Conservation (phyloP, 495 filamentous ascomycete species). For the Trypethelium eluteriae region DNA sequence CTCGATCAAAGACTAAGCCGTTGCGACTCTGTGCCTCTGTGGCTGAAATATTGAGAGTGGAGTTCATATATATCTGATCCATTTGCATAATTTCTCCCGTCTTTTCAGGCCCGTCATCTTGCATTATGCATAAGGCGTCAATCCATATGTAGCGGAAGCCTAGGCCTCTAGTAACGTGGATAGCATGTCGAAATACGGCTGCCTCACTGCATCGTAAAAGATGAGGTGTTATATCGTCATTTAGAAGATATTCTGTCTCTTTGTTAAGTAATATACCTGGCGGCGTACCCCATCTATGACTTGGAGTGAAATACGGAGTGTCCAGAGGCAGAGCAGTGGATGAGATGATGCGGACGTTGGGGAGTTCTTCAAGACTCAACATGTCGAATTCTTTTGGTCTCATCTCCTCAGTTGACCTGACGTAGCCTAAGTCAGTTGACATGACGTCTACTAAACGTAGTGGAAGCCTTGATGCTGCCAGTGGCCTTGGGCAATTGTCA, state of each 20-base stretch:
- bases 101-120: constrained; percentile 39
- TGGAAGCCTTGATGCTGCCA: neutral
- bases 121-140: constrained; percentile 41
- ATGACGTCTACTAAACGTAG: neutral
- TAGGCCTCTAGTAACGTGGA: constrained; percentile 30
- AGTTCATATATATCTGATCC: constrained; percentile 37
- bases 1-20: neutral
- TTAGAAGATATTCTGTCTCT: neutral
- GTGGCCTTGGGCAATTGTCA: neutral
- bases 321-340: neutral
- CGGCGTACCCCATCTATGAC: neutral
- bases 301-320: neutral
- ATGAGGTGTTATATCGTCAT: neutral
- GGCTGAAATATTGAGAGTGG: constrained; percentile 30
- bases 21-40: neutral
- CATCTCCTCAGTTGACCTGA: neutral
- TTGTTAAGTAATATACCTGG: neutral
- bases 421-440: neutral
- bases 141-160: constrained; percentile 41
- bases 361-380: neutral
- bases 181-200: constrained; percentile 23
- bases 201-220: neutral
- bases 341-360: neutral
- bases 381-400: neutral
- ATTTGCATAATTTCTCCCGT: constrained; percentile 35